phyloP scores from a whole-genome alignment of 208 protist species.

The Trypanosomatidae sp. region DNA sequence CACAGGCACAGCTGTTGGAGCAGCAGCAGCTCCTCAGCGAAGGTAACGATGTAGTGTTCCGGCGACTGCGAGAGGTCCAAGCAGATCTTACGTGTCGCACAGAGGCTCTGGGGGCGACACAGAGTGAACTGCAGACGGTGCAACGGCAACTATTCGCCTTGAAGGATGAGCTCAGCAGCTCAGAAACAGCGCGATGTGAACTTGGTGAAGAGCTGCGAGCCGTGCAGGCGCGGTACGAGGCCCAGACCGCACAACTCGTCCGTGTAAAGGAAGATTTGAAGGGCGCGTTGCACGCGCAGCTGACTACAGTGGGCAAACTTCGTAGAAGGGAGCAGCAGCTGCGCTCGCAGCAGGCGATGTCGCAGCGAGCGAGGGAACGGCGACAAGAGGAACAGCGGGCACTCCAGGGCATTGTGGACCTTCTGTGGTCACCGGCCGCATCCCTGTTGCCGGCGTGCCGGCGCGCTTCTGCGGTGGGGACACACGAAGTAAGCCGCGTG shows the following conservation, averaged over 20 bases:
- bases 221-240: background rate
- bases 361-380: slow-evolving; percentile 17
- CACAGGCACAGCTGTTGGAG: slow-evolving; percentile 51
- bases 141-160: background rate
- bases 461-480: background rate
- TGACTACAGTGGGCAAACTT: slow-evolving; percentile 7
- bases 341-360: slow-evolving; percentile 2
- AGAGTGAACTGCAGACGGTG: slow-evolving; percentile 19
- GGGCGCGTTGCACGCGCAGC: slow-evolving; percentile 25
- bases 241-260: slow-evolving; percentile 16
- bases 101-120: slow-evolving; percentile 13
- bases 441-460: background rate
- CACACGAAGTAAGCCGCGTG: background rate
- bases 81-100: slow-evolving; percentile 5
- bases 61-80: slow-evolving; percentile 14
- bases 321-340: slow-evolving; percentile 11
- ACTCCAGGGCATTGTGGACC: slow-evolving; percentile 3
- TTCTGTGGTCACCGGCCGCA: slow-evolving; percentile 8
- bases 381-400: slow-evolving; percentile 5
- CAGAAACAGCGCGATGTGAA: slow-evolving; percentile 19
- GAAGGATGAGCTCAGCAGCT: background rate
- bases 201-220: slow-evolving; percentile 36
- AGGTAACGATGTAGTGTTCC: slow-evolving; percentile 7
- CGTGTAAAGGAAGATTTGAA: slow-evolving; percentile 29
- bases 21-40: slow-evolving; percentile 56